Conservation (phyloP, 2,329 filamentous ascomycete species). For the Triangularia verruculosa region DNA sequence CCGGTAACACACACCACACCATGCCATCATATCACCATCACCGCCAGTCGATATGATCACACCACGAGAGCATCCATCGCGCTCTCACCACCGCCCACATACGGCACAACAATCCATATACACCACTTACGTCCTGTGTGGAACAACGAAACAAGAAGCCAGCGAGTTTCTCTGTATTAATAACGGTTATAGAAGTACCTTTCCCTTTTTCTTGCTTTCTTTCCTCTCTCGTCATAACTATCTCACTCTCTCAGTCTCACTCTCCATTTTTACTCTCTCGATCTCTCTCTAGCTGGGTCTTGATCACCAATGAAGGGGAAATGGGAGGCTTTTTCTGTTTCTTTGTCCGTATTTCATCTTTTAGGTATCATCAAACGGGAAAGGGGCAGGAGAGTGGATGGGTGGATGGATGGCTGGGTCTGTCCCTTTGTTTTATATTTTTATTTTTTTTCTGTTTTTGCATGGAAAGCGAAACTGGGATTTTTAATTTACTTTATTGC, state of each 20-base stretch:
- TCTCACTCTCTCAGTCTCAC: background rate
- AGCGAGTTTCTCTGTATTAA: conserved; percentile 32
- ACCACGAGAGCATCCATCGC: background rate
- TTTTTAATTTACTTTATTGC: background rate
- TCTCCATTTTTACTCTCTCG: background rate
- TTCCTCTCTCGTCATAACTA: background rate
- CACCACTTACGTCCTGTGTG: background rate
- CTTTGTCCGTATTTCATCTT: background rate
- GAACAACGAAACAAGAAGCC: background rate
- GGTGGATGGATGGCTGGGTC: background rate
- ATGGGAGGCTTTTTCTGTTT: background rate
- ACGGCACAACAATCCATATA: background rate
- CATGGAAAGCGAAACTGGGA: background rate
- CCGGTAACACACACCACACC: background rate
- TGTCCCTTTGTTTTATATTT: background rate
- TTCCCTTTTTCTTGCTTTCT: background rate
- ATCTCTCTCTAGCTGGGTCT: background rate
- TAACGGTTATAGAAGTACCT: conserved; percentile 31
- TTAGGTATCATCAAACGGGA: background rate
- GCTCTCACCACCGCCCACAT: background rate
- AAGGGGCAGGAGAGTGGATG: no score
- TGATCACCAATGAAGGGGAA: background rate
- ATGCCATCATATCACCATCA: background rate
- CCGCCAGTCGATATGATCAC: background rate
- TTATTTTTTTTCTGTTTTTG: background rate